Evolutionary conservation across 768 basidiomycete genomes (phyloP), one percentile per base, ranked within the genome.

Genomic region (Pleurotus cornucopiae): DNA sequence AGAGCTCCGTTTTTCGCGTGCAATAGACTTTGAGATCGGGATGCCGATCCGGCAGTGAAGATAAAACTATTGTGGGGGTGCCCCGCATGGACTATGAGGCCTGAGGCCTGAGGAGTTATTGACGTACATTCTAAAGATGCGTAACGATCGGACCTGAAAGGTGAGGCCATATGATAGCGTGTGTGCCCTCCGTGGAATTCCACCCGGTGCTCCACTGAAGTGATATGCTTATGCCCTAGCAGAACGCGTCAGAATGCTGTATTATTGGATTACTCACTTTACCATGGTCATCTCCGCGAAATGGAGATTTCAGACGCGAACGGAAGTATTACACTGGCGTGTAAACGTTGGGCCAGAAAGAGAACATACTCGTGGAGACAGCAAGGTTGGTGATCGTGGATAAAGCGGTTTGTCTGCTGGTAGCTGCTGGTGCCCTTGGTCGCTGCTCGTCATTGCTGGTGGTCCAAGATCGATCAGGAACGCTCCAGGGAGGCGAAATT

Each of bases 311-410:
- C 30, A 11, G 30, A 34, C 16, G 4, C 30, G 38, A 21, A 53
- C 51, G 51, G 51, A 53, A 23, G 16, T 11, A 41, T 18, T 53
- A 40, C 39, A 18, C 16, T 53, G 41, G 41, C 51, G 51, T 41
- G 51, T 37, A 53, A 53, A 39, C 14, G 51, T 7, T 4, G n/a
- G 21, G 26, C 38, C 51, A 40, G 51, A 53, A 39, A 53, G 41
- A n/a, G 51, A 23, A 30, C 51, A 49, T 49, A 23, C 26, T n/a
- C 26, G 5, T 20, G 48, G 25, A 30, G n/a, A 20, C 14, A n/a
- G 30, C 37, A 49, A n/a, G 7, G n/a, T 18, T 53, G 37, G 23
- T 9, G 38, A 41, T 53, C 51, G 51, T 53, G 51, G 51, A 53
- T 53, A 53, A 41, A 53, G 51, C 51, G 51, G 51, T 40, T 37